Conservation (phyloP, 2,329 filamentous ascomycete species). For the Septoria linicola region DNA sequence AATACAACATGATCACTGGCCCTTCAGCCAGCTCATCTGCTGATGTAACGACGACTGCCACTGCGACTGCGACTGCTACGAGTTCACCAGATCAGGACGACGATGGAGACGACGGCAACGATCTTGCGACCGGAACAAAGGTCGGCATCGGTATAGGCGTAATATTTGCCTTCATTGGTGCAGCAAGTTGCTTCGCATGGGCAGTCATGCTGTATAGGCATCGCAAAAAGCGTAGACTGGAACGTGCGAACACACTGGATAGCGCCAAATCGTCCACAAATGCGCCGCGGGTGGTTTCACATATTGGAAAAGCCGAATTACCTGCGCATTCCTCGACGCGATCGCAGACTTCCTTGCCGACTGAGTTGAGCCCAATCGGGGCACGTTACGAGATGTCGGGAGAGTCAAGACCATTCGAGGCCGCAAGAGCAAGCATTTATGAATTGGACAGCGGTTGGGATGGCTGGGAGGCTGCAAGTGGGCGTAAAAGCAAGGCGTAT, state of each 20-base stretch:
- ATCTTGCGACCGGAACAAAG: constrained; percentile 1
- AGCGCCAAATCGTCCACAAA: background rate
- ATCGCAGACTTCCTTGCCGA: background rate
- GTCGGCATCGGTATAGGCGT: constrained; percentile 13
- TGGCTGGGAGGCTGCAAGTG: constrained; percentile 17
- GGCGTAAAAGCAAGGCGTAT: constrained; percentile 20
- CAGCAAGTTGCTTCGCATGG: constrained; percentile 14
- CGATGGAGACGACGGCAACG: background rate
- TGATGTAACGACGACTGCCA: background rate
- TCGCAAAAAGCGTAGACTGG: constrained; percentile 8
- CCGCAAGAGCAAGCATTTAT: constrained; percentile 19
- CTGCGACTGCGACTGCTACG: constrained; percentile 8
- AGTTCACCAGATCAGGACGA: background rate
- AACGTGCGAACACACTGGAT: constrained; percentile 5
- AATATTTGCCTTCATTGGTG: constrained; percentile 15
- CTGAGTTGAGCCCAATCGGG: constrained; percentile 13
- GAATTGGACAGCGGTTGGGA: constrained; percentile 20
- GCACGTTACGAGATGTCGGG: constrained; percentile 10
- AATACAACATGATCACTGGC: constrained; percentile 21
- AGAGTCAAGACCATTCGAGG: constrained; percentile 12
- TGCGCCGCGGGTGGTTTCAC: background rate
- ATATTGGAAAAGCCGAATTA: constrained; percentile 17
- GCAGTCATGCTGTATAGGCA: constrained; percentile 14
- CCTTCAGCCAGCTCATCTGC: constrained; percentile 4
- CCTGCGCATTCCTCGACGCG: background rate